Conservation (phyloP, 2,329 filamentous ascomycete genomes). For the Sporothrix brunneoviolacea region DNA sequence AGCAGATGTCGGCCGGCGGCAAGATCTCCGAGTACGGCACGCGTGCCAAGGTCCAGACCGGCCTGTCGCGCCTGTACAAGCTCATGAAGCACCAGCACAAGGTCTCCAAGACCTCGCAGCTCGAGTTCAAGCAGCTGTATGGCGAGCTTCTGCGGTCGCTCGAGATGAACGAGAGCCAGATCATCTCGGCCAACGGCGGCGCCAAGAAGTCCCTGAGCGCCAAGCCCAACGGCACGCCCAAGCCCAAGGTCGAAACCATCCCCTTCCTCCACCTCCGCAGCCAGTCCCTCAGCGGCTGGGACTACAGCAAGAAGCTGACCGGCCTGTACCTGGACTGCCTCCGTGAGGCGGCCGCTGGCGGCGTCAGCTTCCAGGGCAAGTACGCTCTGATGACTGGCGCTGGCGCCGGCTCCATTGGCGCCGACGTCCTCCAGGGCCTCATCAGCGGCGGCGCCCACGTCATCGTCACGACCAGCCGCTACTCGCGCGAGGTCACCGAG, state of each 20-base stretch:
- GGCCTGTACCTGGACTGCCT: conserved; percentile 86
- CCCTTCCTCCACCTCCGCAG: conserved; percentile 96
- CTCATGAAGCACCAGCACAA: conserved; percentile 98
- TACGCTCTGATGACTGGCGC: conserved; percentile 97
- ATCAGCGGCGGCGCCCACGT: conserved; percentile 97
- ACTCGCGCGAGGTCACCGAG: conserved; percentile 94
- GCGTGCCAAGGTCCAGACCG: conserved; percentile 94
- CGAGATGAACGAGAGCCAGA: conserved; percentile 97
- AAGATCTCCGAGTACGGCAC: conserved; percentile 99
- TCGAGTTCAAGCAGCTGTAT: conserved; percentile 94
- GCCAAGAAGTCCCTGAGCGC: conserved; percentile 41
- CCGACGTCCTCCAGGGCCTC: conserved; percentile 89
- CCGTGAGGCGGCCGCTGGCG: conserved; percentile 77
- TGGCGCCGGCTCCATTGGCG: conserved; percentile 94
- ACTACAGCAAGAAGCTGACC: conserved; percentile 98
- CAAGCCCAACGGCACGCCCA: conserved; percentile 50
- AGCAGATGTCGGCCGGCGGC: conserved; percentile 96
- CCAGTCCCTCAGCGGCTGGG: conserved; percentile 90
- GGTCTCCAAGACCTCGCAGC: conserved; percentile 88
- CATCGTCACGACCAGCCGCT: conserved; percentile 90
- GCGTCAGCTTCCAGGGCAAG: conserved; percentile 90
- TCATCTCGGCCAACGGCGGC: conserved; percentile 58
- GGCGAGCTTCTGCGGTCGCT: conserved; percentile 89
- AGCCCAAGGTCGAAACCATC: conserved; percentile 94
- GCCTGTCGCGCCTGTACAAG: conserved; percentile 92